phyloP scores from a whole-genome alignment of 495 filamentous ascomycete genomes.

The Parmelia sp. region DNA sequence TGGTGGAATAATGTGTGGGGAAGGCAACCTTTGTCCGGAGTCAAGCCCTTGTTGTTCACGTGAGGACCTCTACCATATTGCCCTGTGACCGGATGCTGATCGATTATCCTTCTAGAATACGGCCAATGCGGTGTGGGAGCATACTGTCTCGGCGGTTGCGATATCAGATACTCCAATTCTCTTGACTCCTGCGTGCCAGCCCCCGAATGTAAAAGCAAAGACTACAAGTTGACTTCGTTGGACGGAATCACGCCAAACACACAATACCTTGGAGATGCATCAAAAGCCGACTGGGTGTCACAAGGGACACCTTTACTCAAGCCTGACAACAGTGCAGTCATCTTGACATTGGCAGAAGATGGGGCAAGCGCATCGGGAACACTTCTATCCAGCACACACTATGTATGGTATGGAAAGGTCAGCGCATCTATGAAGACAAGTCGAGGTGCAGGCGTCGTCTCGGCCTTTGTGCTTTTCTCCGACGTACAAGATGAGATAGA shows the following conservation, averaged over 20 bases:
- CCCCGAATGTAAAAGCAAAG: slow-evolving; percentile 69
- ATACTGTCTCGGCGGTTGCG: slow-evolving; percentile 94
- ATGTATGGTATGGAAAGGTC: slow-evolving; percentile 97
- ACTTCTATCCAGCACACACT: slow-evolving; percentile 78
- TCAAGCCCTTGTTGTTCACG: slow-evolving; percentile 85
- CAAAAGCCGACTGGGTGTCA: slow-evolving; percentile 76
- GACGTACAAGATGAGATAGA: slow-evolving; percentile 98
- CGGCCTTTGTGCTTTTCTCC: slow-evolving; percentile 88
- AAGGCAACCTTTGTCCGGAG: slow-evolving; percentile 62
- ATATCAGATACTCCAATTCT: slow-evolving; percentile 70
- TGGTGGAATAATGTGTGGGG: slow-evolving; percentile 43
- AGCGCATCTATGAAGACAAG: slow-evolving; percentile 80
- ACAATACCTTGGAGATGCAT: slow-evolving; percentile 79
- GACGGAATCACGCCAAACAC: slow-evolving; percentile 61
- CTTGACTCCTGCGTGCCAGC: slow-evolving; percentile 82
- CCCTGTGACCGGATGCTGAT: slow-evolving; percentile 14
- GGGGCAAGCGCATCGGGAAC: slow-evolving; percentile 62
- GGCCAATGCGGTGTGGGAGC: slow-evolving; percentile 88
- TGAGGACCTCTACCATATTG: slow-evolving; percentile 33
- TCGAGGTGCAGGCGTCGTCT: slow-evolving; percentile 79
- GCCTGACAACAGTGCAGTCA: slow-evolving; percentile 48
- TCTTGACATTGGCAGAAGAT: slow-evolving; percentile 80
- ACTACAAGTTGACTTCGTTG: slow-evolving; percentile 64
- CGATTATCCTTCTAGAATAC: slow-evolving; percentile 58
- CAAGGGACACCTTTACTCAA: slow-evolving; percentile 63